Evolutionary conservation across 2,329 filamentous ascomycete genomes (phyloP).

Genomic region (Penicillium nordicum): DNA sequence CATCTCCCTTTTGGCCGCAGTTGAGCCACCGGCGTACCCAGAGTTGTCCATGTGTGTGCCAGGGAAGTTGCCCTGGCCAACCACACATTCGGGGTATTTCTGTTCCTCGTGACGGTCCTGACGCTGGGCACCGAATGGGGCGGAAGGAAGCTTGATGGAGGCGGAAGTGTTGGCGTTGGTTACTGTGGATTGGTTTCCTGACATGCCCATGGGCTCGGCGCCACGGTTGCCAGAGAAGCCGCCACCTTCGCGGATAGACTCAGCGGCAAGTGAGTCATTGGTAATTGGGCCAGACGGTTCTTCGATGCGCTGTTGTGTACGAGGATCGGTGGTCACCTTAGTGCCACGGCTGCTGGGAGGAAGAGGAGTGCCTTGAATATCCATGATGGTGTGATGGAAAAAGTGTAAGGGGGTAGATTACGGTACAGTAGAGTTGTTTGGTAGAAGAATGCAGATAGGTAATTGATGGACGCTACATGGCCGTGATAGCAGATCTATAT

Average conservation of each 20-base stretch:
- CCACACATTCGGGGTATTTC: conserved; percentile 40
- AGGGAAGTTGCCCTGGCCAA: conserved; percentile 39
- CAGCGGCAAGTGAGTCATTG: conserved; percentile 70
- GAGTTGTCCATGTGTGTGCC: conserved; percentile 34
- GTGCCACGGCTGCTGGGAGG: conserved; percentile 31
- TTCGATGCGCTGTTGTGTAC: conserved; percentile 50
- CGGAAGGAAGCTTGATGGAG: conserved; percentile 51
- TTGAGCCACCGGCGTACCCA: conserved; percentile 37
- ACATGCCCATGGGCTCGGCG: conserved; percentile 49
- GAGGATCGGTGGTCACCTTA: conserved; percentile 49
- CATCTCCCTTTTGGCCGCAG: conserved; percentile 31
- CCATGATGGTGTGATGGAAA: conserved; percentile 28
- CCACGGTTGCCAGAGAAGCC: conserved; percentile 59
- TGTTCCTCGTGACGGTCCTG: conserved; percentile 44
- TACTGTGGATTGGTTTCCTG: conserved; percentile 53
- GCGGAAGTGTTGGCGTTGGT: conserved; percentile 56
- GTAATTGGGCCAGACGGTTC: conserved; percentile 65
- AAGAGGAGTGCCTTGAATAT: conserved; percentile 41
- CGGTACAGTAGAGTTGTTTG: neutral
- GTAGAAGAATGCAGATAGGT: neutral
- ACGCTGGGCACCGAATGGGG: conserved; percentile 46
- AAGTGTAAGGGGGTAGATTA: too few species aligned
- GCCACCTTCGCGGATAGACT: conserved; percentile 62
- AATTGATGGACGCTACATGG: neutral
- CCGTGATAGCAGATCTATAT: conserved; percentile 23